Evolutionary conservation across 441 rosid species (phyloP), one percentile per base, ranked within the genome.

Genomic region (Sinapis alba): DNA sequence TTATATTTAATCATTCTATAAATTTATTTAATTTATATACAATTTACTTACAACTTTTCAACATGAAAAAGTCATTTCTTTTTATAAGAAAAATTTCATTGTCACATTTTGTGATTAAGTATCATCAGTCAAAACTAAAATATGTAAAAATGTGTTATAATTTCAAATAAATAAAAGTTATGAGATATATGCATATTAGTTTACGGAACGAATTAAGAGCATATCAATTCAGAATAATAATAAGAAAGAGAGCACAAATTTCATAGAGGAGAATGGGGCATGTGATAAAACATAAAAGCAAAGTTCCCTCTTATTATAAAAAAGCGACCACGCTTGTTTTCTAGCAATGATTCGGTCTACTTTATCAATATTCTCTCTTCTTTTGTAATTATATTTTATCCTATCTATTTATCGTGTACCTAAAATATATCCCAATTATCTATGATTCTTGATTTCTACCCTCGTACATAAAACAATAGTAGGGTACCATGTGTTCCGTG

Each of bases 251-350:
- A 57, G 80, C 71, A 64, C 80, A 77, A 64, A 57, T 65, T 64
- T 58, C 23, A 71, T 60, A 72, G 81, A 69, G 73, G 18, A 43
- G 73, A 75, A 68, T 77, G 78, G 79, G 78, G 78, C 97, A 94
- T 83, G 97, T 89, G 96, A 86, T 61, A 79, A 16, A 41, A 41
- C 15, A 41, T 41, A 13, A 94, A 94, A 85, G 91, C 82, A 80
- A 82, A 88, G 79, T 87, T 82, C 32, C 24, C 80, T 81, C 82
- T 86, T 78, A 80, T 83, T 77, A 82, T 73, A 77, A 82, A 77
- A 82, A 87, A 84, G 94, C 86, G 92, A 90, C 97, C 97, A 92
- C 90, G 97, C 97, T 87, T 88, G 84, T 86, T 87, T 84, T 83
- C 79, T 79, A 76, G 90, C 96, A 91, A 93, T 93, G 85, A 93